Evolutionary conservation across 75 land plant species (phyloP).

Genomic region (Azolla pinnata): DNA sequence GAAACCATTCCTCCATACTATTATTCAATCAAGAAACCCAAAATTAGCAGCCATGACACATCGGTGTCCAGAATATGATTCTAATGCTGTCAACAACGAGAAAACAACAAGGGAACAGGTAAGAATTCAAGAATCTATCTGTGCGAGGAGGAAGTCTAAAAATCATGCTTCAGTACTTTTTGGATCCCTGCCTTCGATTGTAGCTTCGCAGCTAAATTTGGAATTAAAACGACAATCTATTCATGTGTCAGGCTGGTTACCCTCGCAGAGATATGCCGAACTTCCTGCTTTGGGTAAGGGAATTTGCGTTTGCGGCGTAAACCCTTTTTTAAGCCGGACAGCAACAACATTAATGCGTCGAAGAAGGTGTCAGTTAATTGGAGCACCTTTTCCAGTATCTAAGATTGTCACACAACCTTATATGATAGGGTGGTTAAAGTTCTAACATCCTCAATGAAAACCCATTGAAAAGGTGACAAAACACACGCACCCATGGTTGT

Average conservation of each 20-base stretch:
- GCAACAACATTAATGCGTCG: constrained; percentile 7
- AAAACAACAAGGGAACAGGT: neutral
- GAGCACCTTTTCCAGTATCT: constrained; percentile 4
- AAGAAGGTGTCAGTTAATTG: constrained; percentile 3
- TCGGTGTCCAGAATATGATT: neutral
- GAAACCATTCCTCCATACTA: too few species aligned
- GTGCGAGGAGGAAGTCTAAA: neutral
- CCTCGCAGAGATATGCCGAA: neutral
- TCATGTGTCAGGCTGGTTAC: neutral
- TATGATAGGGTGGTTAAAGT: too few species aligned
- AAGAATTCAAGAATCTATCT: neutral
- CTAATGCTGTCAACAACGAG: neutral
- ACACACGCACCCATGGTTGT: too few species aligned
- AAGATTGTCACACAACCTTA: neutral
- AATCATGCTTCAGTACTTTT: constrained; percentile 9
- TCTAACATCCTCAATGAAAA: too few species aligned
- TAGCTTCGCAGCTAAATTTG: constrained; percentile 8
- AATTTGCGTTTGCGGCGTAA: constrained; percentile 5
- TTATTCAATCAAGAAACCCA: too few species aligned
- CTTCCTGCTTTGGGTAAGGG: constrained; percentile 9
- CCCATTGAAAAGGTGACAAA: too few species aligned
- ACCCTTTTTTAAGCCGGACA: constrained; percentile 3
- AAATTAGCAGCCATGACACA: neutral
- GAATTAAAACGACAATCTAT: constrained; percentile 8
- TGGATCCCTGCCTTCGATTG: constrained; percentile 8